Base-by-base conservation (phyloP, 2,329 filamentous ascomycete species). In the Sarocladium kiliense region DNA sequence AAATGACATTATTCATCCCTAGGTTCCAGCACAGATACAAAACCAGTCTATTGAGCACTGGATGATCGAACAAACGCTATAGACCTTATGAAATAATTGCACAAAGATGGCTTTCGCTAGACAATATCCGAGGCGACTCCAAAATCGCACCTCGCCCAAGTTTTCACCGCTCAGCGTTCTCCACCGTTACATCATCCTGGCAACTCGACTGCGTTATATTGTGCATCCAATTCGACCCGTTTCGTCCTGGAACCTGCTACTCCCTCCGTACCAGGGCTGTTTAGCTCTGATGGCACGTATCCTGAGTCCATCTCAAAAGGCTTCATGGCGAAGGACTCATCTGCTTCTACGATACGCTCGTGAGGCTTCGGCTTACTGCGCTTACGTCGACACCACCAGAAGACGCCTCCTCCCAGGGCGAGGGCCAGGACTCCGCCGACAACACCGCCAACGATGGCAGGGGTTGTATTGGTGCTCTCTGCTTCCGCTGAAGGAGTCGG, bases 291-390 rank as follows among this genome's bases (percentile, higher is more conserved):
- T n/a, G 27, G 30, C 16, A 21, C 18, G n/a, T 21, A 47, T 3
- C 25, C 44, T 7, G 47, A 51, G n/a, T 51, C 47, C 30, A 51
- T 51, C 30, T 51, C 47, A 10, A 7, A 34, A 32, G 27, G 10
- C 27, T 51, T 51, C 27, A 51, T 34, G 7, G 26, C 47, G 30
- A 34, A 51, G n/a, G 47, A 51, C 14, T 51, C 47, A 16, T 51
- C 47, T 21, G 47, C 27, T 36, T 51, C 47, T 3, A n/a, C 12
- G 18, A 51, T 51, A 47, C 14, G 44, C 30, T 51, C 27, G n/a
- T 21, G 26, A 6, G 26, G 27, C 18, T 21, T 16, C 18, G 10
- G 3, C 10, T 11, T 19, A 23, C 36, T 36, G 47, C 26, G 47
- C 19, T 21, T 12, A 23, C 50, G 50, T 6, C 50, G 50, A 2